Conservation (phyloP, 2,329 filamentous ascomycete genomes). For the Saccharata proteae region DNA sequence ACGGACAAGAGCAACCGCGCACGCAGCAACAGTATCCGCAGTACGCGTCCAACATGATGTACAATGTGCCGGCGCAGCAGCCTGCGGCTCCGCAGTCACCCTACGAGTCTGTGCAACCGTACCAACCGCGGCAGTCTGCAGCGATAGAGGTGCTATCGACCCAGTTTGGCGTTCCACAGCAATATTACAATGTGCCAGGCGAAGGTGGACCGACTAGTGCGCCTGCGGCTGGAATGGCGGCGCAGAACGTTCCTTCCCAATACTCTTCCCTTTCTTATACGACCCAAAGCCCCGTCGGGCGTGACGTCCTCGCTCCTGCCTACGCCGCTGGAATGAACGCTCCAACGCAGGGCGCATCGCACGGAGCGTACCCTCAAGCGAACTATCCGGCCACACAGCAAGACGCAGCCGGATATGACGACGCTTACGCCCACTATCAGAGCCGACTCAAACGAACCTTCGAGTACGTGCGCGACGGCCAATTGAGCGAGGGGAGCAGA, state of each 20-base stretch:
- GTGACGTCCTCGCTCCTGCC: conserved; percentile 37
- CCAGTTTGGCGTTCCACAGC: conserved; percentile 56
- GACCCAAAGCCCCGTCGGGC: conserved; percentile 46
- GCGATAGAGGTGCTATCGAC: conserved; percentile 63
- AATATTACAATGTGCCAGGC: conserved; percentile 55
- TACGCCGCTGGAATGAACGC: conserved; percentile 43
- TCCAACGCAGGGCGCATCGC: conserved; percentile 29
- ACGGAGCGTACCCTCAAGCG: conserved; percentile 26
- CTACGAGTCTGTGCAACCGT: conserved; percentile 67
- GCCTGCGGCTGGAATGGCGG: conserved; percentile 45
- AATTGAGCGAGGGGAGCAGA: conserved; percentile 46
- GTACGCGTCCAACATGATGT: conserved; percentile 60
- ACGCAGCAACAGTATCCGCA: conserved; percentile 32
- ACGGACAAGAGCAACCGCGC: conserved; percentile 44
- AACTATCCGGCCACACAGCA: conserved; percentile 20
- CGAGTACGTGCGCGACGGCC: conserved; percentile 53
- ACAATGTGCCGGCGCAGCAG: conserved; percentile 57
- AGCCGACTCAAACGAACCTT: conserved; percentile 51
- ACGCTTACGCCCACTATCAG: conserved; percentile 55
- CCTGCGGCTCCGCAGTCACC: conserved; percentile 45
- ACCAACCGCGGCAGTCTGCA: conserved; percentile 63
- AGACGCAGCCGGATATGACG: conserved; percentile 45
- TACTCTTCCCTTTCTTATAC: conserved; percentile 45
- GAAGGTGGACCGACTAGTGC: conserved; percentile 48
- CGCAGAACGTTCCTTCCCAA: conserved; percentile 54